Evolutionary conservation across 2,329 filamentous ascomycete genomes (phyloP).

Genomic region (Colletotrichum tropicale): DNA sequence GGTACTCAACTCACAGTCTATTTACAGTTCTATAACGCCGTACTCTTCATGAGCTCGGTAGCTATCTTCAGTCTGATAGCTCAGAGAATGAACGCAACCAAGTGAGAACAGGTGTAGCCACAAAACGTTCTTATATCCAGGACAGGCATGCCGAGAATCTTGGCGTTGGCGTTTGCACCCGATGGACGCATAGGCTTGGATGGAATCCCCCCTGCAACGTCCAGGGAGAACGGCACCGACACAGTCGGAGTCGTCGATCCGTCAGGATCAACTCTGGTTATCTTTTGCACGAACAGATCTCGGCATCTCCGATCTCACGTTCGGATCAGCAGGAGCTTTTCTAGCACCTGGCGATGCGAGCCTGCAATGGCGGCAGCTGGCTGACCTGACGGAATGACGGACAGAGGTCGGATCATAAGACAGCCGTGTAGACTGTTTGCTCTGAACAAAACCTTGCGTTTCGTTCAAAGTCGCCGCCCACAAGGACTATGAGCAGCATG

Average conservation of each 20-base stretch:
- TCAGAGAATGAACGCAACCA: conserved; percentile 74
- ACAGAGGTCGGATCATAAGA: not conserved
- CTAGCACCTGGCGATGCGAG: not conserved
- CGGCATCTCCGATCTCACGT: not conserved
- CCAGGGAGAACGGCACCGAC: not conserved
- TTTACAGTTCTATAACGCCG: conserved; percentile 95
- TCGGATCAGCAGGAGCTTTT: not conserved
- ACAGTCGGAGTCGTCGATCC: not conserved
- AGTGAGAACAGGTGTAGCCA: not conserved
- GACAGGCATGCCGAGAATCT: not conserved
- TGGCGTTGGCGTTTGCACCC: not conserved
- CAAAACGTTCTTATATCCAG: not conserved
- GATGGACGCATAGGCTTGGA: not conserved
- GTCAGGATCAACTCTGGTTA: not conserved
- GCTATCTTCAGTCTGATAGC: conserved; percentile 93
- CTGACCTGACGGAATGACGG: not conserved
- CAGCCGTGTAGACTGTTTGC: not conserved
- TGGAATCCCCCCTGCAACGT: not conserved
- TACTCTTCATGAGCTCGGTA: conserved; percentile 95
- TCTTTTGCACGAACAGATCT: not conserved
- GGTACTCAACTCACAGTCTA: not conserved
- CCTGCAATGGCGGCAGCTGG: not conserved
- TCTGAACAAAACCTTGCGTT: not conserved
- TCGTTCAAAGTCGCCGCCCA: not conserved
- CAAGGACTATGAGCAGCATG: not conserved